These are phyloP conservation scores for Termitomyces sp. DNA, from an alignment of 768 basidiomycete species.

Conservation along the genomic window DNA sequence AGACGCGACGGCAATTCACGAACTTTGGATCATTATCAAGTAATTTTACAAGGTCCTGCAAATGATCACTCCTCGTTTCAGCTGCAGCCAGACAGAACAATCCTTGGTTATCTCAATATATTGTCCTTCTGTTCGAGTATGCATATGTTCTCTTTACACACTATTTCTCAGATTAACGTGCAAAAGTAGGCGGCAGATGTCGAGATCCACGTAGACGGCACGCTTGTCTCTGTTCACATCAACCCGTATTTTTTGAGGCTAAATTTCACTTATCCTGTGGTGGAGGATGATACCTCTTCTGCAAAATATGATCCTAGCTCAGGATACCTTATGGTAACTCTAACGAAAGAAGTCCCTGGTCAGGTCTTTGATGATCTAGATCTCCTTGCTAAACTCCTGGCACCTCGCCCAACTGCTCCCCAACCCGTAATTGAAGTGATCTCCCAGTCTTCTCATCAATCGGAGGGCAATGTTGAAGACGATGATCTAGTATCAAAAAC, in stretches of 20 bases:
- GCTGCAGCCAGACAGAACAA: slow-evolving; percentile 57
- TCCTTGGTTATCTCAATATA: slow-evolving; percentile 60
- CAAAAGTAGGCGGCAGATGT: slow-evolving; percentile 72
- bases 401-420: slow-evolving; percentile 47
- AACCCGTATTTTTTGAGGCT: slow-evolving; percentile 85
- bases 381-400: slow-evolving; percentile 71
- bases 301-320: slow-evolving; percentile 74
- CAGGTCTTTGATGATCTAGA: slow-evolving; percentile 77
- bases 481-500: slow-evolving; percentile 42
- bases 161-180: slow-evolving; percentile 9
- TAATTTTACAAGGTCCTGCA: not conserved
- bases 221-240: slow-evolving; percentile 68
- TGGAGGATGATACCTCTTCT: slow-evolving; percentile 67
- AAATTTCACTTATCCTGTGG: slow-evolving; percentile 62
- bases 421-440: slow-evolving; percentile 58
- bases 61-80: slow-evolving; percentile 80
- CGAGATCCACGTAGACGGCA: slow-evolving; percentile 73
- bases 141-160: slow-evolving; percentile 18
- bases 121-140: slow-evolving; percentile 70
- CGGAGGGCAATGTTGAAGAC: slow-evolving; percentile 18
- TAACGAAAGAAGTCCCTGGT: slow-evolving; percentile 66
- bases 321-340: slow-evolving; percentile 72
- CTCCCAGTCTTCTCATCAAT: slow-evolving; percentile 15
- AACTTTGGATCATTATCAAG: not conserved
- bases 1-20: not conserved